phyloP scores from a whole-genome alignment of 495 filamentous ascomycete genomes.

The Aspergillus homomorphus region DNA sequence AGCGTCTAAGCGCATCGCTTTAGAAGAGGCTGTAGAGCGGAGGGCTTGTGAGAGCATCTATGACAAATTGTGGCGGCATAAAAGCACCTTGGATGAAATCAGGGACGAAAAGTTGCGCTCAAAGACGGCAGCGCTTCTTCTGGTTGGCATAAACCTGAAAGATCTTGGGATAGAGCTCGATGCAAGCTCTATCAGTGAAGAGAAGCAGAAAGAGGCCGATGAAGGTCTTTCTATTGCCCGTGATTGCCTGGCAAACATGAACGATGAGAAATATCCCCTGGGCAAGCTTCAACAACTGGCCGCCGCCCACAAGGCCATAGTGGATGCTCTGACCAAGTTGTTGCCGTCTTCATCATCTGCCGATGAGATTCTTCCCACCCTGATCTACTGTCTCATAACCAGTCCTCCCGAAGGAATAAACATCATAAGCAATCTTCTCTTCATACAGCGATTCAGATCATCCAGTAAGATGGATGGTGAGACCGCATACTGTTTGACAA shows the following conservation, averaged over 20 bases:
- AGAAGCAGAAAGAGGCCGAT: constrained; percentile 69
- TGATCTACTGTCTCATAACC: constrained; percentile 93
- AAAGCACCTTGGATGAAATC: constrained; percentile 88
- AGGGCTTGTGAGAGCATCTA: constrained; percentile 86
- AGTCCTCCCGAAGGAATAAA: constrained; percentile 82
- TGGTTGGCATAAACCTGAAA: constrained; percentile 83
- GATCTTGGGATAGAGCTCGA: constrained; percentile 81
- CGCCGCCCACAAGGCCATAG: constrained; percentile 86
- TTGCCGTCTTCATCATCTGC: constrained; percentile 88
- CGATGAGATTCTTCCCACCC: constrained; percentile 91
- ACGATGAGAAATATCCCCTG: constrained; percentile 77
- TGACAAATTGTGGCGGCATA: constrained; percentile 83
- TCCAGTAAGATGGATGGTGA: constrained; percentile 85
- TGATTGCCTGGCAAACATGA: constrained; percentile 75
- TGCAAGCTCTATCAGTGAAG: constrained; percentile 44
- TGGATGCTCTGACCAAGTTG: constrained; percentile 74
- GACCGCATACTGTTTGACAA: constrained; percentile 92
- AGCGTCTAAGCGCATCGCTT: constrained; percentile 66
- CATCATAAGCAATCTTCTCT: constrained; percentile 87
- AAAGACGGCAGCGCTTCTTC: constrained; percentile 82
- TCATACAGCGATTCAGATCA: constrained; percentile 90
- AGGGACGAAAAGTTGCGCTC: constrained; percentile 93
- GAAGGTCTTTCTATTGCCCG: constrained; percentile 70
- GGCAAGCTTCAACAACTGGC: constrained; percentile 91
- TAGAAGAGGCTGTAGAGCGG: constrained; percentile 92